Evolutionary conservation across 2,329 filamentous ascomycete species (phyloP).

Genomic region (Fusarium goolgardi): DNA sequence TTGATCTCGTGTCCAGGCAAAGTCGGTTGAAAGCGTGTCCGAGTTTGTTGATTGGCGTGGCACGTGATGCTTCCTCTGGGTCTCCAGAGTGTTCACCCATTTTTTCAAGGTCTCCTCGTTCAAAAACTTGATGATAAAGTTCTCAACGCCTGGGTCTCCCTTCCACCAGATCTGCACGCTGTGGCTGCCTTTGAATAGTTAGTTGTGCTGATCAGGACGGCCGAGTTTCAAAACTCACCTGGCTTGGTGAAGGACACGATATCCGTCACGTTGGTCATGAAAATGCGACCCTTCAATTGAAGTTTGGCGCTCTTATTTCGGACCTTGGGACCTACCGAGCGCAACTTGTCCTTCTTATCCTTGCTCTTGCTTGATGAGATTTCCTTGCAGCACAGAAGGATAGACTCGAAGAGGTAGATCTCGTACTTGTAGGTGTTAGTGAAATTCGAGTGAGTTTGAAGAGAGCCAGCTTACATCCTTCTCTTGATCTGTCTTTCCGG

Average conservation of each 20-base stretch:
- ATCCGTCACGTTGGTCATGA: slow-evolving; percentile 98
- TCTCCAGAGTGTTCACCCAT: slow-evolving; percentile 84
- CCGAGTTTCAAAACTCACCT: slow-evolving; percentile 65
- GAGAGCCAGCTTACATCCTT: slow-evolving; percentile 75
- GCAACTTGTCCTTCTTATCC: slow-evolving; percentile 77
- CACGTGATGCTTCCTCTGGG: slow-evolving; percentile 74
- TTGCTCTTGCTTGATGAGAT: slow-evolving; percentile 85
- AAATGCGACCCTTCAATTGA: slow-evolving; percentile 95
- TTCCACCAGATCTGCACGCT: slow-evolving; percentile 99
- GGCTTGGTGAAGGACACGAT: slow-evolving; percentile 88
- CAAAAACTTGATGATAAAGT: slow-evolving; percentile 92
- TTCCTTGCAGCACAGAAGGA: slow-evolving; percentile 97
- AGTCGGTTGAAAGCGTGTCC: slow-evolving; percentile 73
- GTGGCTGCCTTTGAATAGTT: slow-evolving; percentile 76
- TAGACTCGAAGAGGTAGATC: slow-evolving; percentile 96
- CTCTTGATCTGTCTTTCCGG: slow-evolving; percentile 88
- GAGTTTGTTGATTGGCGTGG: slow-evolving; percentile 60
- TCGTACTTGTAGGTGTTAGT: slow-evolving; percentile 75
- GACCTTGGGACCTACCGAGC: slow-evolving; percentile 66
- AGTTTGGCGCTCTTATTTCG: slow-evolving; percentile 80
- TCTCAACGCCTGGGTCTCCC: slow-evolving; percentile 93
- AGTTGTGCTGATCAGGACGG: slow-evolving; percentile 31
- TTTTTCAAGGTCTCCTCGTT: slow-evolving; percentile 95
- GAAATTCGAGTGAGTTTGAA: slow-evolving; percentile 44
- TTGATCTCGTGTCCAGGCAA: slow-evolving; percentile 80